Conservation (phyloP, 163 green algal genomes). For the Coccomyxa subellipsoidea region DNA sequence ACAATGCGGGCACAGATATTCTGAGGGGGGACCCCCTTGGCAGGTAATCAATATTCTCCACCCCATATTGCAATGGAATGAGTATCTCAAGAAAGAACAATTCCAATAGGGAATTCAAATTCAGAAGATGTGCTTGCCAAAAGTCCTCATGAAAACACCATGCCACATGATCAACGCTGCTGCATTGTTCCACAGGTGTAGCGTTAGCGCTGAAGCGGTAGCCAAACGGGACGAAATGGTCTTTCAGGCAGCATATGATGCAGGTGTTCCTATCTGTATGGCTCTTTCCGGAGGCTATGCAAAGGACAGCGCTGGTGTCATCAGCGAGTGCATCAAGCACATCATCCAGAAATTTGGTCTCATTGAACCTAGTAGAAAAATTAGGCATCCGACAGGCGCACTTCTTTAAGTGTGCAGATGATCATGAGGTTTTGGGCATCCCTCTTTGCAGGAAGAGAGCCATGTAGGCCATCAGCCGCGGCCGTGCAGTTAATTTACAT, state of each 20-base stretch:
- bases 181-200: slow-evolving; percentile 19
- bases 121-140: no score
- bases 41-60: slow-evolving; percentile 32
- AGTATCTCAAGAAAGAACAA: no score
- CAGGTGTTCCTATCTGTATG: slow-evolving; percentile 59
- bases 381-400: no score
- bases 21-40: slow-evolving; percentile 51
- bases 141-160: neutral
- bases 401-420: no score
- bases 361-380: neutral
- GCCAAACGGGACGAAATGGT: slow-evolving; percentile 60
- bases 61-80: no score
- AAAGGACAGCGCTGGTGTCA: slow-evolving; percentile 33
- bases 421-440: no score
- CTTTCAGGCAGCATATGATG: slow-evolving; percentile 37
- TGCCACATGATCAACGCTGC: neutral
- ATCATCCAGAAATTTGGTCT: slow-evolving; percentile 36
- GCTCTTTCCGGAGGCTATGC: slow-evolving; percentile 72
- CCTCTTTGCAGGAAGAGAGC: no score
- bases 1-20: slow-evolving; percentile 77
- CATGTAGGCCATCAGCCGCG: no score
- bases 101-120: no score
- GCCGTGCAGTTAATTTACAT: no score
- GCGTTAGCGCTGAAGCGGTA: slow-evolving; percentile 37
- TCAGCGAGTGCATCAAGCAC: slow-evolving; percentile 41